Base-by-base conservation (phyloP, 306 rosid species). In the Fragaria ananassa region DNA sequence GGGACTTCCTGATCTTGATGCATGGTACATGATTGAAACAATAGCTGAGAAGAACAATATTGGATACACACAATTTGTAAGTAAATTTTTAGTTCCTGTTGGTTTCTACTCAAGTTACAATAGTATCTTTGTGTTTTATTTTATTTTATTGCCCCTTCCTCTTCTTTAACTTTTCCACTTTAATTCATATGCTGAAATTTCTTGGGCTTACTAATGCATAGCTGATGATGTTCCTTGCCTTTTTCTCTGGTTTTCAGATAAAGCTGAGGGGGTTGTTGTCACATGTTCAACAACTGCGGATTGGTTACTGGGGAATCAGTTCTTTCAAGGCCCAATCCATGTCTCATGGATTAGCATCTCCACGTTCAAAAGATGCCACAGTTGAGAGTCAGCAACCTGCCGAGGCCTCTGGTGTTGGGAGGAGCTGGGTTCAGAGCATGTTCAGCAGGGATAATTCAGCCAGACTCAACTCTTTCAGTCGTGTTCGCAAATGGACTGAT, bases 351-450 rank as follows among this genome's bases (percentile, higher is more conserved):
- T 84, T 88, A 82, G 82, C 89, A 76, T 92, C 99, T 77, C 99
- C 99, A 19, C 97, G 76, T 81, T 74, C 93, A 79, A 93, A 86
- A 81, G 92, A 90, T 72, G 74, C 81, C 71, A 82, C 81, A 47
- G 97, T 86, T 83, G 97, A 89, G 75, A 84, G 80, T 84, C 99
- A 89, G 86, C 97, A 88, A 81, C 93, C 93, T 49, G 87, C 96
- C 5, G 97, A 95, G 91, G 97, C 90, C 82, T 84, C 97, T 73
- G 98, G 81, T 61, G 86, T 84, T 80, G 91, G 99, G 81, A 90
- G 99, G 87, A 95, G 86, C 89, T 95, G 97, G 99, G 99, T 92
- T 70, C 99, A 95, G 70, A 95, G 99, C 87, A 90, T 95, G 99
- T 95, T 95, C 89, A 89, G 85, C 89, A 80, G 93, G 84, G 97